Conservation (phyloP, 306 rosid genomes). For the Rosa chinensis region DNA sequence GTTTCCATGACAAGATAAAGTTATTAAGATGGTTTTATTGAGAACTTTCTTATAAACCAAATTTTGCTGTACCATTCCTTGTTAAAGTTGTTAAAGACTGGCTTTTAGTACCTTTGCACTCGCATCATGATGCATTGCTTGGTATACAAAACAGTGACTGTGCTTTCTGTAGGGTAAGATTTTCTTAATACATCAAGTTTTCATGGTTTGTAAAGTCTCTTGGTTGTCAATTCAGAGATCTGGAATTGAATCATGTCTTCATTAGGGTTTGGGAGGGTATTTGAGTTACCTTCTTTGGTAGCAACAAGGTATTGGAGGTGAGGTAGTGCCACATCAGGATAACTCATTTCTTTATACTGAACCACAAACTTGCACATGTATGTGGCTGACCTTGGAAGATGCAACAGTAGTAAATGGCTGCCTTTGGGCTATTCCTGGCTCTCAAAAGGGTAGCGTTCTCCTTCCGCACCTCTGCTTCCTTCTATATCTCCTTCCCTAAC, state of each 20-base stretch:
- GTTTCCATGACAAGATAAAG: constrained; percentile 1
- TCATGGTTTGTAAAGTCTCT: background rate
- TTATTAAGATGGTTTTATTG: background rate
- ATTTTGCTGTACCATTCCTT: constrained; percentile 8
- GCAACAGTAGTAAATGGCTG: constrained; percentile 77
- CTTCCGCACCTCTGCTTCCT: constrained; percentile 11
- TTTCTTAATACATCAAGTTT: background rate
- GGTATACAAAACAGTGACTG: background rate
- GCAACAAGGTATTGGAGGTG: constrained; percentile 99
- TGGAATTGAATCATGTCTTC: background rate
- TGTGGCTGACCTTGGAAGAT: constrained; percentile 95
- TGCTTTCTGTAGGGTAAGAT: background rate
- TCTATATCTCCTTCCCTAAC: constrained; percentile 2
- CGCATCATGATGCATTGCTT: background rate
- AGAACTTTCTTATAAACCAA: background rate
- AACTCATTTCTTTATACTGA: constrained; percentile 88
- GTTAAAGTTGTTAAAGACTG: background rate
- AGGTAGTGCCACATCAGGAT: constrained; percentile 98
- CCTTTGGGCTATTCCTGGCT: constrained; percentile 95
- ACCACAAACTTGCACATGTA: constrained; percentile 89
- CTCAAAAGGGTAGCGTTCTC: constrained; percentile 66
- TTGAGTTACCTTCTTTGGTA: constrained; percentile 24
- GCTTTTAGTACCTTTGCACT: background rate
- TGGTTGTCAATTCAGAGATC: background rate
- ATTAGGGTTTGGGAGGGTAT: background rate